These are phyloP conservation scores for Colletotrichum caudatum DNA, from an alignment of 2,329 filamentous ascomycete species.

Conservation along the genomic window DNA sequence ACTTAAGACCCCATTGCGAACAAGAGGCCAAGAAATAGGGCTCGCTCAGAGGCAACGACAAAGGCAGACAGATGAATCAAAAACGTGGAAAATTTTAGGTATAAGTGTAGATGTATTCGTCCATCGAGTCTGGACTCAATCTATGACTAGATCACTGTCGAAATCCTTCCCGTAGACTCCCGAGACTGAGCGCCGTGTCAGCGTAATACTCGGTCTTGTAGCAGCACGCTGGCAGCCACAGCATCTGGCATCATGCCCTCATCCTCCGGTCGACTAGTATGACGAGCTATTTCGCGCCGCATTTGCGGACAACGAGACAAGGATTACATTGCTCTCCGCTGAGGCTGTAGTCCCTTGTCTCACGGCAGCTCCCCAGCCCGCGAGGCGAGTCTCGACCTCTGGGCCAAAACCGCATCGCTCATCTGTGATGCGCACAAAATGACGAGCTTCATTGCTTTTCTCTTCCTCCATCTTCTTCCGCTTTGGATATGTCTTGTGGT, in stretches of 20 bases:
- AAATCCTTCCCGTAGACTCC: neutral
- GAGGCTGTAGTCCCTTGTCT: neutral
- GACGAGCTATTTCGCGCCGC: neutral
- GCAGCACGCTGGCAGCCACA: neutral
- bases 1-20: neutral
- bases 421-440: neutral
- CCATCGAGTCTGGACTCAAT: neutral
- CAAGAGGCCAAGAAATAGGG: neutral
- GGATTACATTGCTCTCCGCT: neutral
- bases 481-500: too few relatives aligned
- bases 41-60: neutral
- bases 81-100: neutral
- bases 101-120: neutral
- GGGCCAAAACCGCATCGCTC: conserved; percentile 7
- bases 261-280: neutral
- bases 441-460: neutral
- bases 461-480: neutral
- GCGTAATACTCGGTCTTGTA: conserved; percentile 17
- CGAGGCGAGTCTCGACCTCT: conserved; percentile 15
- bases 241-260: neutral
- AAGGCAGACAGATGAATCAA: neutral
- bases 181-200: neutral
- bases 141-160: too few relatives aligned
- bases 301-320: neutral
- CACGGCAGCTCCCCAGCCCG: neutral